These are phyloP conservation scores for Gossypium schwendimanii DNA, from an alignment of 441 rosid genomes.

Conservation along the genomic window DNA sequence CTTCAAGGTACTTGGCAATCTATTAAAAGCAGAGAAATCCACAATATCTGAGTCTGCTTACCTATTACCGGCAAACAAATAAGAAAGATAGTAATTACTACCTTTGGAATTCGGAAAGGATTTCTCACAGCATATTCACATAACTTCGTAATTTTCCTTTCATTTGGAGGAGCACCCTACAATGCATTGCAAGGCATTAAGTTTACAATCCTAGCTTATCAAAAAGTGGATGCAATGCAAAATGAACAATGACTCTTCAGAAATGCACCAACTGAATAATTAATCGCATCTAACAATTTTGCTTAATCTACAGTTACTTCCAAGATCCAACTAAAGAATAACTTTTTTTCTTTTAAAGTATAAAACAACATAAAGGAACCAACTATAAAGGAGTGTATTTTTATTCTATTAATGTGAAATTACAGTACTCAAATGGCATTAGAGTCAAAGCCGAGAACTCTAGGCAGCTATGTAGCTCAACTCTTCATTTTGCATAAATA, in stretches of 20 bases:
- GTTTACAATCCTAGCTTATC: background rate
- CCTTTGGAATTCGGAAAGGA: conserved; percentile 93
- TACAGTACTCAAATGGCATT: background rate
- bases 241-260: background rate
- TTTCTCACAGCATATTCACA: conserved; percentile 95
- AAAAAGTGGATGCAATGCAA: background rate
- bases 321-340: background rate
- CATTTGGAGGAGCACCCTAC: conserved; percentile 74
- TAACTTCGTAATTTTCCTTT: conserved; percentile 74
- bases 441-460: background rate
- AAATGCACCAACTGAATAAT: background rate
- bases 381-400: background rate
- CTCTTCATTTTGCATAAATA: background rate
- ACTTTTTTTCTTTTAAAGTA: background rate
- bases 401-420: background rate
- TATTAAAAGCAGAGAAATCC: conserved; percentile 21
- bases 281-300: background rate
- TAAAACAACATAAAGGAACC: background rate
- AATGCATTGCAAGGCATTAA: conserved; percentile 12
- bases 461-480: background rate
- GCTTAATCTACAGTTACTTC: background rate
- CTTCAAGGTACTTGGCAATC: conserved; percentile 93
- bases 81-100: conserved; percentile 12
- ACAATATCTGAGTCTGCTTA: background rate
- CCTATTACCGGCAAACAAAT: background rate